Conservation (phyloP, 2,329 filamentous ascomycete species). For the Alternaria brassicae region DNA sequence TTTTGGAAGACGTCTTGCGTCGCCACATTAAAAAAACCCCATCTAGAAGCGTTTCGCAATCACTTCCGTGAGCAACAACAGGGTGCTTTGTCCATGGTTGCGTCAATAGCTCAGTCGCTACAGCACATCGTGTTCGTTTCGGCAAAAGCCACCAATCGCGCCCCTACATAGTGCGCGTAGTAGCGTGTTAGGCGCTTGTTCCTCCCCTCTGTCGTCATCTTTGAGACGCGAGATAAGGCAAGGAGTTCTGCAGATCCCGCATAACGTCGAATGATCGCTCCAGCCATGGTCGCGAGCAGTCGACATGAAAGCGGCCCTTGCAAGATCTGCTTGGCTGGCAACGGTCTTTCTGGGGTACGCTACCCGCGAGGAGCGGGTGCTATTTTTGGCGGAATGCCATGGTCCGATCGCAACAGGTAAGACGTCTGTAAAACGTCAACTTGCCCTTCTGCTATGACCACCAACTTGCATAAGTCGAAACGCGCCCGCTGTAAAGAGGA, state of each 20-base stretch:
- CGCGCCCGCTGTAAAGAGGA: conserved; percentile 20
- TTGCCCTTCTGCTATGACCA: conserved; percentile 18
- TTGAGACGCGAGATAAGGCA: conserved; percentile 30
- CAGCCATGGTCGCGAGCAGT: conserved; percentile 24
- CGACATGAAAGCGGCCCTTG: conserved; percentile 23
- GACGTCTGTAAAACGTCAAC: conserved; percentile 17
- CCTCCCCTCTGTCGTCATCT: conserved; percentile 32
- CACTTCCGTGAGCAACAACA: conserved; percentile 3
- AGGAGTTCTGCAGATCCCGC: conserved; percentile 42
- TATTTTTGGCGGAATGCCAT: conserved; percentile 41
- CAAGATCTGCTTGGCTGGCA: conserved; percentile 29
- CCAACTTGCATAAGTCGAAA: conserved; percentile 29
- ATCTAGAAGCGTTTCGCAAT: conserved; percentile 3
- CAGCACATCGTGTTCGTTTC: conserved; percentile 10
- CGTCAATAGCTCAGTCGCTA: background rate
- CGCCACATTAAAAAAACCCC: background rate
- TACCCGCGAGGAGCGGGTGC: conserved; percentile 31
- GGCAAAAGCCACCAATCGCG: conserved; percentile 14
- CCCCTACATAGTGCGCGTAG: conserved; percentile 17
- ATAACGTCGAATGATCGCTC: conserved; percentile 37
- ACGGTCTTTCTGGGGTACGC: conserved; percentile 40
- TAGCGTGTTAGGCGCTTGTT: conserved; percentile 12
- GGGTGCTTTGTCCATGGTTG: background rate
- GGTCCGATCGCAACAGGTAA: conserved; percentile 23
- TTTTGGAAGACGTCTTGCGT: background rate